Base-by-base conservation (phyloP, 768 basidiomycete genomes). In the Leccinum uliginosum region DNA sequence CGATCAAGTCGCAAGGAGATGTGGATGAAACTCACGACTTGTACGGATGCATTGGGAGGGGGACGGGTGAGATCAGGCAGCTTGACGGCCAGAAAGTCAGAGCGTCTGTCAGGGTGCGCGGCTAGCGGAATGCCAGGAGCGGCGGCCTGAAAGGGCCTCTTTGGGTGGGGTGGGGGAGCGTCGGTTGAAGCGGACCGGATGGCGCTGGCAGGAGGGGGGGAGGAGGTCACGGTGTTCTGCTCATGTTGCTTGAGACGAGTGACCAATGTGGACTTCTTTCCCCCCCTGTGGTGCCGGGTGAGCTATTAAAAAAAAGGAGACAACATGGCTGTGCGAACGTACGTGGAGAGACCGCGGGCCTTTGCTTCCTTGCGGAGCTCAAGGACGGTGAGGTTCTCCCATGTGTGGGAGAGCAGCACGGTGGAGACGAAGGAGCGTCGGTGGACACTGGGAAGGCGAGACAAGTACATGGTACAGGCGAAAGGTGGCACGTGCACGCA, bases 191-290 rank as follows among this genome's bases (percentile, higher is more conserved):
- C 64, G 19, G 62, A 65, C 47, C 67, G 63, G 24, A 67, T 64
- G 6, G 49, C 67, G 60, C 47, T 50, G 11, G 21, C 4, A 44
- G 51, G 40, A 40, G 53, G 57, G 29, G 55, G 17, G 9, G 60
- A 30, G n/a, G 63, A 62, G 29, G 69, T 34, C 32, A 63, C 29
- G 38, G 58, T 68, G 51, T 60, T 62, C 30, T 73, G 68, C 45
- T 85, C 83, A 49, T 79, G 73, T 62, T 82, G 75, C 59, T 80
- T 75, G 50, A 88, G 73, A 53, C 83, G 80, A 38, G 78, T 64
- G 57, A 85, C 74, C 29, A 88, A 70, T 4, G 74, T 75, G 3
- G 80, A 72, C 68, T 87, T 89, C 69, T 76, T 83, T 3, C 85
- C 86, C 59, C 73, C 78, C 24, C 86, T 87, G 29, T 46, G 35